These are phyloP conservation scores for Ormosia semicastrata DNA, from an alignment of 306 rosid species.

Conservation along the genomic window DNA sequence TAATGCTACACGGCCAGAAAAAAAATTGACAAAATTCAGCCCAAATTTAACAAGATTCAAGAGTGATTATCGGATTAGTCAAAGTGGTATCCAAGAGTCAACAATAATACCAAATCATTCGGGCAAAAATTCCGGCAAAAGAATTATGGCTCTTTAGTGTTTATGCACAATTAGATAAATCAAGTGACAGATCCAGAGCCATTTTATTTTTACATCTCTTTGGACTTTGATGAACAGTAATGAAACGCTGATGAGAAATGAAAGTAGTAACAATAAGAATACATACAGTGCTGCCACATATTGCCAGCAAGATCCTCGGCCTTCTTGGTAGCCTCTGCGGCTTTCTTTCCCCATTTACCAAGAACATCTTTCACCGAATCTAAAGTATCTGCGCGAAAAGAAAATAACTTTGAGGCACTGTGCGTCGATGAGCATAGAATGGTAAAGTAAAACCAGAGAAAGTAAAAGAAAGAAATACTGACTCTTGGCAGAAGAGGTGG, in stretches of 20 bases:
- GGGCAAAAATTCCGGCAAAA: no score
- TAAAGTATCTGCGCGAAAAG: constrained; percentile 50
- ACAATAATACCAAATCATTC: no score
- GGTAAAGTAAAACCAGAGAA: background rate
- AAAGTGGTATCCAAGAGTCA: background rate
- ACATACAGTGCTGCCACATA: constrained; percentile 96
- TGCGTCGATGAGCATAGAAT: background rate
- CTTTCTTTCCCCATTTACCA: constrained; percentile 92
- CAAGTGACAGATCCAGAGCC: no score
- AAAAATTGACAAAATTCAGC: background rate
- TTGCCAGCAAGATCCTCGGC: constrained; percentile 95
- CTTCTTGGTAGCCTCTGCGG: constrained; percentile 90
- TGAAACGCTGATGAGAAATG: background rate
- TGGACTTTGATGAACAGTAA: no score
- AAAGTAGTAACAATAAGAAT: background rate
- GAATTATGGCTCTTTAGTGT: no score
- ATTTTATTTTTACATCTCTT: no score
- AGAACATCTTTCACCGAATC: constrained; percentile 81
- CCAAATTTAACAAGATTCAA: background rate
- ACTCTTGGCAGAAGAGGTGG: constrained; percentile 61
- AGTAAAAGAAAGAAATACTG: background rate
- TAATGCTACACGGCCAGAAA: no score
- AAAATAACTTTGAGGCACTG: background rate
- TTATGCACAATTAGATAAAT: no score
- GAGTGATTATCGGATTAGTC: background rate